phyloP scores from a whole-genome alignment of 768 basidiomycete species.

The Steccherinum ochraceum region DNA sequence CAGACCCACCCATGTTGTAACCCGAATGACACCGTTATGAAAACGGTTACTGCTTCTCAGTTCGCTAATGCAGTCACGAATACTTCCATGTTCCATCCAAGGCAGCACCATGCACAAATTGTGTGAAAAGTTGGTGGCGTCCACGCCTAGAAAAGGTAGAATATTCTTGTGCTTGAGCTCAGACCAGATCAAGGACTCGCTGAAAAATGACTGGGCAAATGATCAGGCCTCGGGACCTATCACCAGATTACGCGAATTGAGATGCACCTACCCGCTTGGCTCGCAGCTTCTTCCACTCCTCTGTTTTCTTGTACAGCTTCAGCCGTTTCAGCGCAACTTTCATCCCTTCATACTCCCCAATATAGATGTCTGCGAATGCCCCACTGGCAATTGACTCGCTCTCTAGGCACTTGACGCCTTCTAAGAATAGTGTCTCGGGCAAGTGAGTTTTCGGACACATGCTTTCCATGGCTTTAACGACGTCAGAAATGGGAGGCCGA shows the following conservation, averaged over 20 bases:
- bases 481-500: background rate
- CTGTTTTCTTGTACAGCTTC: slow-evolving; percentile 4
- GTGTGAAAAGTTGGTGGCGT: background rate
- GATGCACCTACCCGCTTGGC: slow-evolving; percentile 21
- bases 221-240: background rate
- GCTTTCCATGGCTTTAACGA: background rate
- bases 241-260: background rate
- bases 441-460: background rate
- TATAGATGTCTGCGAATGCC: slow-evolving; percentile 2
- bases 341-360: background rate
- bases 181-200: slow-evolving; percentile 3
- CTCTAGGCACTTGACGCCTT: background rate
- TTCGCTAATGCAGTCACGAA: background rate
- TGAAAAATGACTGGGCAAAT: slow-evolving; percentile 1
- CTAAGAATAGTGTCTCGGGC: background rate
- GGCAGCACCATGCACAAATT: slow-evolving; percentile 1
- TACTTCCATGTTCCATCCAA: slow-evolving; percentile 1
- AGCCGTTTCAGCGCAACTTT: slow-evolving; percentile 3
- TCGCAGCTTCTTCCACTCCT: background rate
- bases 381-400: slow-evolving; percentile 1
- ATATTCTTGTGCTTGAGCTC: slow-evolving; percentile 3
- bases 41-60: background rate
- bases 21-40: background rate
- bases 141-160: slow-evolving; percentile 4
- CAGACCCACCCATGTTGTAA: background rate